Conservation (phyloP, 768 basidiomycete genomes). For the Pleurotus ostreatus region DNA sequence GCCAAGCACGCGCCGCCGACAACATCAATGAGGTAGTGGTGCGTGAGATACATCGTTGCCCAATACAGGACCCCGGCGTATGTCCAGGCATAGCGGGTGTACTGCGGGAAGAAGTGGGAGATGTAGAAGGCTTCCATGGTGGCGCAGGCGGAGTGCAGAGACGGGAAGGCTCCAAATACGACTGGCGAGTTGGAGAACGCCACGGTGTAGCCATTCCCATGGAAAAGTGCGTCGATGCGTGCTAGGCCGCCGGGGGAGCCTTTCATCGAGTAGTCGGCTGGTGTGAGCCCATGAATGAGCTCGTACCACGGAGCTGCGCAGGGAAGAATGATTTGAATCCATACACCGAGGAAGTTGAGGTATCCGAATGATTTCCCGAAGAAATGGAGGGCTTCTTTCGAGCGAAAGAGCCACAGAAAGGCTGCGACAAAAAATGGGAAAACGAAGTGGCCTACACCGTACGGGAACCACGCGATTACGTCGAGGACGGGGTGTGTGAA, state of each 20-base stretch:
- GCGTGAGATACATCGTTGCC: slow-evolving; percentile 98
- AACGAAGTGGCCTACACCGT: slow-evolving; percentile 90
- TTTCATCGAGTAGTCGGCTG: slow-evolving; percentile 87
- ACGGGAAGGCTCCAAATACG: slow-evolving; percentile 96
- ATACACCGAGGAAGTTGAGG: slow-evolving; percentile 86
- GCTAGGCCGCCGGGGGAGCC: slow-evolving; percentile 92
- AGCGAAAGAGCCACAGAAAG: slow-evolving; percentile 86
- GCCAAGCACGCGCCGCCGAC: slow-evolving; percentile 91
- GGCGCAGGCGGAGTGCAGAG: slow-evolving; percentile 85
- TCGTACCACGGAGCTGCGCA: slow-evolving; percentile 99
- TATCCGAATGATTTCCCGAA: slow-evolving; percentile 90
- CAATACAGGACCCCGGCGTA: slow-evolving; percentile 90
- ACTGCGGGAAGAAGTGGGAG: slow-evolving; percentile 89
- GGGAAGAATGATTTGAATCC: slow-evolving; percentile 85
- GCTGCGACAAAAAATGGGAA: slow-evolving; percentile 84
- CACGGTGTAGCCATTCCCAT: slow-evolving; percentile 67
- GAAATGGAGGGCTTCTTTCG: slow-evolving; percentile 72
- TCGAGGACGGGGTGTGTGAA: slow-evolving; percentile 92
- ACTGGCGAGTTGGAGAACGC: slow-evolving; percentile 86
- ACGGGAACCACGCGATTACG: slow-evolving; percentile 93
- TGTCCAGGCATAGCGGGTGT: slow-evolving; percentile 64
- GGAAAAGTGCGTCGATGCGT: slow-evolving; percentile 88
- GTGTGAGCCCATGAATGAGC: slow-evolving; percentile 92
- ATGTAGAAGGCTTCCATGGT: slow-evolving; percentile 93
- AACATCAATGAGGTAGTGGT: slow-evolving; percentile 98